These are phyloP conservation scores for Sporothrix euskadiensis DNA, from an alignment of 2,329 filamentous ascomycete genomes.

Conservation along the genomic window DNA sequence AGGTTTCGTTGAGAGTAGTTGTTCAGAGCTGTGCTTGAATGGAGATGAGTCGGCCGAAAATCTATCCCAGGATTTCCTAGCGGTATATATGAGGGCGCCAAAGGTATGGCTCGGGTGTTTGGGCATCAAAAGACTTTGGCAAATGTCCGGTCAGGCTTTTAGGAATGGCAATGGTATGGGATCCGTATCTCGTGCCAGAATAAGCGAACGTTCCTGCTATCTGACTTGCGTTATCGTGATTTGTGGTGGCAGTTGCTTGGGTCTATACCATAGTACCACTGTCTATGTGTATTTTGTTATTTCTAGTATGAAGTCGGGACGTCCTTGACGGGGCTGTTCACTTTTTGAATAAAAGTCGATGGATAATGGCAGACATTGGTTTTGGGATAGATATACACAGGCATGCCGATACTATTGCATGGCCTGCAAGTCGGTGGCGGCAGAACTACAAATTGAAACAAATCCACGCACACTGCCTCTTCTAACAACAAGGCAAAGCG, in stretches of 20 bases:
- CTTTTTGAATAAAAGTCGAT: background rate
- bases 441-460: background rate
- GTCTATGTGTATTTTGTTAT: background rate
- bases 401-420: background rate
- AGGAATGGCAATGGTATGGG: background rate
- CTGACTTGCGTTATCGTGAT: background rate
- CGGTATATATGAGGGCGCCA: background rate
- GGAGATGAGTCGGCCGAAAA: too few relatives aligned
- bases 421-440: background rate
- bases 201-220: background rate
- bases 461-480: background rate
- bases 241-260: background rate
- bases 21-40: background rate
- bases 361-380: background rate
- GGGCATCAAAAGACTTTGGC: background rate
- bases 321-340: background rate
- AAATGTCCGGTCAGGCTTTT: background rate
- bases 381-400: background rate
- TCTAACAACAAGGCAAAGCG: background rate
- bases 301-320: background rate
- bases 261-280: background rate
- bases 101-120: background rate
- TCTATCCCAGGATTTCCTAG: background rate
- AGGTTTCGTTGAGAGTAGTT: background rate
- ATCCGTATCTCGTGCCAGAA: background rate